Base-by-base conservation (phyloP, 352 stramenopile genomes). In the Phytophthora pini region DNA sequence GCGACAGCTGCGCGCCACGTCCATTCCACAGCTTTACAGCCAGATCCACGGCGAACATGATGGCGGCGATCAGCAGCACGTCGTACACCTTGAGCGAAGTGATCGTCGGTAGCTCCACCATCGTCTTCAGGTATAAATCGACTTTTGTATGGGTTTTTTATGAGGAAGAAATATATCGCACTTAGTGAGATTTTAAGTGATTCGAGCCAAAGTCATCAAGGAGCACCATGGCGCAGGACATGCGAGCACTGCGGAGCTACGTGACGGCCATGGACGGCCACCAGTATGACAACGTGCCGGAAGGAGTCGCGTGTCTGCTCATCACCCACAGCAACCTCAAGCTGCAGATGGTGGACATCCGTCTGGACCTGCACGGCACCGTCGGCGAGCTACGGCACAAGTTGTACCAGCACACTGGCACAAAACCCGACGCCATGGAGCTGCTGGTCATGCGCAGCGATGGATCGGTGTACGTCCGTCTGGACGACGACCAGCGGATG, bases 241-340 rank as follows among this genome's bases (percentile, higher is more conserved):
- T 96, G 74, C 75, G 75, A 20, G 74, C 77, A 29, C 66, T 97
- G 36, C 84, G 87, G 61, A 32, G 67, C 49, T 97, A 94, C 74
- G 76, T 97, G 46, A 92, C 72, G 50, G 90, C 88, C 34, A 95
- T 90, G 75, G 90, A 97, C 71, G 87, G 77, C 52, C 68, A 76
- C 38, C 82, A 97, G 70, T 98, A 97, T 71, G 82, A 90, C 34
- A 82, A 81, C 29, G 69, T 98, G 1, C 79, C 90, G 4, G 81
- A 96, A 20, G 93, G 89, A 17, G 85, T 98, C 13, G 85, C 99
- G 17, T 89, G 94, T 60, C 81, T 99, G 53, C 95, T 98, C 73
- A 96, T 99, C 59, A 99, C 97, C 9, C 97, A 99, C 82, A 98
- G 87, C 68, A 99, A 99, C 78, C 83, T 99, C n/a, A 81, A 93